These are phyloP conservation scores for Fallopia convolvulus DNA, from an alignment of 148 eudicot genomes.

Conservation along the genomic window DNA sequence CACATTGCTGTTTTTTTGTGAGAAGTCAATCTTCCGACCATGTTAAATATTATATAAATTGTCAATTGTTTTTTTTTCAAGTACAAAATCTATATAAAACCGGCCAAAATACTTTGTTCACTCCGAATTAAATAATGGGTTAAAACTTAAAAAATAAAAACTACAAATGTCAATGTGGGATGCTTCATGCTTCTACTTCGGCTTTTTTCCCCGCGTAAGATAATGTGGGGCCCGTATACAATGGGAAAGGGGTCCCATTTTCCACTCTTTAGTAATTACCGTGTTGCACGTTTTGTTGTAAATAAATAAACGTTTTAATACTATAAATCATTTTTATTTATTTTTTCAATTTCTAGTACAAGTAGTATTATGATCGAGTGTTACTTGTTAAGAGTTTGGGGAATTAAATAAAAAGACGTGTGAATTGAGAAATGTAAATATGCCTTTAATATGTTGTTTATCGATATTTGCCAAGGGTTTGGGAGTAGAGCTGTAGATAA, in stretches of 20 bases:
- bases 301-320: neutral
- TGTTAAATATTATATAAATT: neutral
- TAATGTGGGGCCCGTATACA: neutral
- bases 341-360: too few species aligned
- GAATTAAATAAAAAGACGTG: neutral
- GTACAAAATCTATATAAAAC: neutral
- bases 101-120: neutral
- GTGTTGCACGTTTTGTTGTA: neutral
- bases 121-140: neutral
- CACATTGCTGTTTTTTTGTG: neutral
- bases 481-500: too few species aligned
- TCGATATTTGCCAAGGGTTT: too few species aligned
- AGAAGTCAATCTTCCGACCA: neutral
- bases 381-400: neutral
- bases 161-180: neutral
- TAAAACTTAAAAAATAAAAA: neutral
- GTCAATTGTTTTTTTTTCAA: too few species aligned
- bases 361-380: too few species aligned
- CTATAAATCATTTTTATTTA: too few species aligned
- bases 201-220: conserved; percentile 4
- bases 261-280: neutral
- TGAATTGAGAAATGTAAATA: too few species aligned
- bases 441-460: too few species aligned
- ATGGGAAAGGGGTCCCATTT: neutral
- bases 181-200: neutral